These are phyloP conservation scores for Guadua angustifolia DNA, from an alignment of 176 grass and related monocot genomes.

Conservation along the genomic window DNA sequence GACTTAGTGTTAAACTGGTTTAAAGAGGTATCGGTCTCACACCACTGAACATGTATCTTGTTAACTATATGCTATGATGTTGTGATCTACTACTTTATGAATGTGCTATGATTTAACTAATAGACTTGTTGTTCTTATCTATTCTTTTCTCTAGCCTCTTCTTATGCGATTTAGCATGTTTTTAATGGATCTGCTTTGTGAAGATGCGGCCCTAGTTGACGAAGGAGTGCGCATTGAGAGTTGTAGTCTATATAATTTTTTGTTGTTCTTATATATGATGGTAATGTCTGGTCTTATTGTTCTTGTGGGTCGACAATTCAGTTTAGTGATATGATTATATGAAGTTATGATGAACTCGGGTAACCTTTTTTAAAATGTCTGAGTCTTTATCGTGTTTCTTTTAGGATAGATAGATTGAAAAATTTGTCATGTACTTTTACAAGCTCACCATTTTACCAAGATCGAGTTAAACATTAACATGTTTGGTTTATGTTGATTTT, in stretches of 20 bases:
- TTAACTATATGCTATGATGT: neutral
- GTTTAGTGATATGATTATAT: neutral
- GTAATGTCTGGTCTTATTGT: neutral
- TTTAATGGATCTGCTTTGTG: conserved; percentile 59
- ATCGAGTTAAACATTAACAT: neutral
- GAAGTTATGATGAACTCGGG: neutral
- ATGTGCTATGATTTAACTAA: conserved; percentile 19
- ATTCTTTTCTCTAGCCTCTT: conserved; percentile 58
- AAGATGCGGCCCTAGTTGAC: conserved; percentile 73
- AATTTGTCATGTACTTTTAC: neutral
- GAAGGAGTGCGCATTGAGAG: conserved; percentile 43
- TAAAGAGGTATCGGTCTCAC: too few species aligned
- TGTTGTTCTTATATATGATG: neutral
- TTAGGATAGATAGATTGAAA: neutral
- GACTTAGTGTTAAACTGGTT: too few species aligned
- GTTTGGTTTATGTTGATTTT: conserved; percentile 30
- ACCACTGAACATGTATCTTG: too few species aligned
- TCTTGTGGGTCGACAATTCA: neutral
- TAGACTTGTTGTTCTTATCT: conserved; percentile 9
- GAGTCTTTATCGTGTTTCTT: neutral
- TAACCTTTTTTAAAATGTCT: neutral
- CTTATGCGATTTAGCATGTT: conserved; percentile 85
- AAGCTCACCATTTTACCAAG: too few species aligned
- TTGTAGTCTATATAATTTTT: neutral
- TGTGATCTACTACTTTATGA: neutral